A percentile compares a stretch with the other conserved stretches of the same genome.
These are phyloP conservation scores for Auricularia cornea DNA, from an alignment of 768 basidiomycete genomes.

Conservation along the genomic window DNA sequence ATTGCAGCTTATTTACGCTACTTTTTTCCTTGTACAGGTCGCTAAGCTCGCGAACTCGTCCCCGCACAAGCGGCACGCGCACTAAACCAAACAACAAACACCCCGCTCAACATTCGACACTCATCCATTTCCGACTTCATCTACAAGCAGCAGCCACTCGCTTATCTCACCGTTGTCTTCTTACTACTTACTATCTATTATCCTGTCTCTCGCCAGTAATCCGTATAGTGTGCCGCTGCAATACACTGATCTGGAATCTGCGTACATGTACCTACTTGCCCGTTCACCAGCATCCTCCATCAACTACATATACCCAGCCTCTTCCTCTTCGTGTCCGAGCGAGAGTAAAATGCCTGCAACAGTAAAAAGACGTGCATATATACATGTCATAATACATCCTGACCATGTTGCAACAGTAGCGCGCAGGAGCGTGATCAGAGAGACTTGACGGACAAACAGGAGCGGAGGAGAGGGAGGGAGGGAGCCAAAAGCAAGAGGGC, in stretches of 20 bases:
- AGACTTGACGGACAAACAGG: not conserved
- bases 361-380: not conserved
- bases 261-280: not conserved
- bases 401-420: not conserved
- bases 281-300: too few relatives aligned
- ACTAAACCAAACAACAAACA: too few relatives aligned
- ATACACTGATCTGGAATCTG: not conserved
- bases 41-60: too few relatives aligned
- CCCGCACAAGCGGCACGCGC: too few relatives aligned
- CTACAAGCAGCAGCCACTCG: not conserved
- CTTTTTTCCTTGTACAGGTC: too few relatives aligned
- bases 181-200: not conserved
- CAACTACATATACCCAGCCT: too few relatives aligned
- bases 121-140: too few relatives aligned
- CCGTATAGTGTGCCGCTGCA: not conserved
- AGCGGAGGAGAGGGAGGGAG: not conserved
- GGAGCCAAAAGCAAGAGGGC: not conserved
- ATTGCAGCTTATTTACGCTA: not conserved
- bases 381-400: not conserved
- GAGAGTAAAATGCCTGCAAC: not conserved
- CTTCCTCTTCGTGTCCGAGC: too few relatives aligned
- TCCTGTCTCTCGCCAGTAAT: not conserved
- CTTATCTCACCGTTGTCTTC: not conserved
- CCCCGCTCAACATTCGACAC: too few relatives aligned
- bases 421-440: not conserved